These are phyloP conservation scores for Trametes pubescens DNA, from an alignment of 1,284 basidiomycete genomes.

Conservation along the genomic window DNA sequence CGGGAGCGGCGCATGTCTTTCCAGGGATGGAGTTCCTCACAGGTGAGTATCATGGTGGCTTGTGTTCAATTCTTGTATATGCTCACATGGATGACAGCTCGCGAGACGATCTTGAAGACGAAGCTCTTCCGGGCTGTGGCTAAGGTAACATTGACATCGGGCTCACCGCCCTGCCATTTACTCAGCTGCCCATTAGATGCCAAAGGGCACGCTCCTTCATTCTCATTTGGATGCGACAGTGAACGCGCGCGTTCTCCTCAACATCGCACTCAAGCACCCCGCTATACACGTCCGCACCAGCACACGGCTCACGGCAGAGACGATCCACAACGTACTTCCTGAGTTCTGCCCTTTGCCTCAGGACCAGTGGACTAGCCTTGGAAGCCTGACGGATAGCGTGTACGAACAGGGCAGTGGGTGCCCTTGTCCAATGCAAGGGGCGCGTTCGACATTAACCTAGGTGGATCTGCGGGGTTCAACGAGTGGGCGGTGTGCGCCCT, in stretches of 20 bases:
- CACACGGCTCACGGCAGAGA: conserved; percentile 47
- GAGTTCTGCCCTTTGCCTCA: conserved; percentile 56
- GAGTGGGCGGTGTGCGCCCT: conserved; percentile 64
- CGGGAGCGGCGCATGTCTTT: conserved; percentile 18
- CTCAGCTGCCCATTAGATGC: conserved; percentile 60
- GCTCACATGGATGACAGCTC: conserved; percentile 48
- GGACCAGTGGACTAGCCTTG: conserved; percentile 41
- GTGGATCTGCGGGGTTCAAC: conserved; percentile 72
- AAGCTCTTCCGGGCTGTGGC: conserved; percentile 64
- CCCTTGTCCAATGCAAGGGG: conserved; percentile 59
- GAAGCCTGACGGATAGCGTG: conserved; percentile 52
- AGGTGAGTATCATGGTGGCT: neutral
- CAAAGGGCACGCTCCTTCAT: conserved; percentile 77
- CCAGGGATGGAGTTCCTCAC: conserved; percentile 26
- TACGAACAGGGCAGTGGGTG: conserved; percentile 62
- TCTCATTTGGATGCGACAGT: conserved; percentile 76
- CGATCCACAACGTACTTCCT: conserved; percentile 52
- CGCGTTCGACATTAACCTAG: conserved; percentile 57
- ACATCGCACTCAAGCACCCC: conserved; percentile 64
- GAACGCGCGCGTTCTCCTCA: conserved; percentile 57
- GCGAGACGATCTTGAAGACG: conserved; percentile 64
- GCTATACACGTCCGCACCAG: conserved; percentile 64
- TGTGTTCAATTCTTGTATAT: too few relatives aligned
- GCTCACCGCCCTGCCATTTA: neutral
- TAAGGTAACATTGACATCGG: conserved; percentile 52